A percentile compares a stretch with the other conserved stretches of the same genome.
These are phyloP conservation scores for Ceratocystiopsis brevicomis DNA, from an alignment of 2,329 filamentous ascomycete species.

Conservation along the genomic window DNA sequence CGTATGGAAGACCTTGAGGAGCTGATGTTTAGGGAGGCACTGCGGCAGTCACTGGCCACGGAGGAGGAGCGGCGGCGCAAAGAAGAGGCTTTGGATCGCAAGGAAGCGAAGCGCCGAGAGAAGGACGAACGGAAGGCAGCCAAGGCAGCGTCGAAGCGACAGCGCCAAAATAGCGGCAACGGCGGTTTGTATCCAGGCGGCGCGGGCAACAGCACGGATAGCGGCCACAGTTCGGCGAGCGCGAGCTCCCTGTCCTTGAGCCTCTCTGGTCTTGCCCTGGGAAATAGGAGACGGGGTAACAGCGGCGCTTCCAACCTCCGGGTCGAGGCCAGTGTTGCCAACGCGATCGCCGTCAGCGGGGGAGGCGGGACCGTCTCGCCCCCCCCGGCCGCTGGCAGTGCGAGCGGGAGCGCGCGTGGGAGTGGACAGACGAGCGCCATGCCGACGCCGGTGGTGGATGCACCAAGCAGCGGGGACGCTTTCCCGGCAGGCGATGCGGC, in stretches of 20 bases:
- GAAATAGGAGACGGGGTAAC: slow-evolving; percentile 35
- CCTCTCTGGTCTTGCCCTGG: slow-evolving; percentile 38
- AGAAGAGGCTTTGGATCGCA: slow-evolving; percentile 60
- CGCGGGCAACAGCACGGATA: slow-evolving; percentile 19
- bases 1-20: slow-evolving; percentile 82
- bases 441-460: not conserved
- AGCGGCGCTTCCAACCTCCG: slow-evolving; percentile 40
- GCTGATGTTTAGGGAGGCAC: slow-evolving; percentile 97
- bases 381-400: slow-evolving; percentile 11
- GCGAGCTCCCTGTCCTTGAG: slow-evolving; percentile 47
- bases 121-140: slow-evolving; percentile 68
- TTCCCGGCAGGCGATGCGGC: not conserved
- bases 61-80: slow-evolving; percentile 86
- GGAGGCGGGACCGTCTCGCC: slow-evolving; percentile 9
- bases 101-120: slow-evolving; percentile 68
- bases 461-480: no score
- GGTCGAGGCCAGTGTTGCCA: slow-evolving; percentile 33
- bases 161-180: slow-evolving; percentile 11
- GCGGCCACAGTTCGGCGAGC: slow-evolving; percentile 31
- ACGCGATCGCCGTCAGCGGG: slow-evolving; percentile 20
- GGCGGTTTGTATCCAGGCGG: not conserved
- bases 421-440: slow-evolving; percentile 12
- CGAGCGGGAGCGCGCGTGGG: not conserved
- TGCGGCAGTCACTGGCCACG: slow-evolving; percentile 71
- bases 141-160: slow-evolving; percentile 35